Base-by-base conservation (phyloP, 352 stramenopile species). In the Pythium pectinolyticum region DNA sequence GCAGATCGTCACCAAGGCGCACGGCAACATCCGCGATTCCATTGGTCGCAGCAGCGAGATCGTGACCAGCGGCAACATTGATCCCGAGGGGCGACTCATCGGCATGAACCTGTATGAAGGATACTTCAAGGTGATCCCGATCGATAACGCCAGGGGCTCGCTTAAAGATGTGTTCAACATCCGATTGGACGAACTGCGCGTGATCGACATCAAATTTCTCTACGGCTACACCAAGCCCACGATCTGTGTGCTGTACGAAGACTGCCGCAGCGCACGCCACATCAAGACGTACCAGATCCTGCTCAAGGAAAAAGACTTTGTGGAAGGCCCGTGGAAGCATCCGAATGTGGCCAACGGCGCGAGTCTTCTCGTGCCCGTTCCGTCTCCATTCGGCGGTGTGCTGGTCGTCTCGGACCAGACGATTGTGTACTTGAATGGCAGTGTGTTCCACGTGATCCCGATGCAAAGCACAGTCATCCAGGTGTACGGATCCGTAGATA, bases 171-270 rank as follows among this genome's bases (percentile, higher is more conserved):
- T 86, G 37, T 97, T 97, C 72, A 97, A 97, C 70, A 95, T 98
- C 45, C 91, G 89, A 3, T 73, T 98, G 59, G 92, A 97, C 66
- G 92, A 97, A 73, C 72, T 97, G 31, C 79, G 92, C 41, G 89
- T 98, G 48, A 90, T 97, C 56, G 92, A 98, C 65, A 95, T 97
- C 72, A 94, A 97, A 67, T 97, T 97, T 69, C 71, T 97, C 10
- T 76, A 96, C 61, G 92, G 89, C 2, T 92, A 91, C 69, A 71
- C 57, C n/a, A 92, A 93, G 63, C 86, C 88, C 20, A 96, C 82
- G 27, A 96, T 98, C 51, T 96, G 89, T 55, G 88, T 98, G 53
- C 66, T 98, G 55, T 97, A 97, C 62, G 84, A 97, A 61, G 91
- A 97, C 74, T 88, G 92, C 63, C 90, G 95, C 48, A 83, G 85